Evolutionary conservation across 2,329 filamentous ascomycete genomes (phyloP), one percentile per base, ranked within the genome.

Genomic region (Gnomoniopsis sp.): DNA sequence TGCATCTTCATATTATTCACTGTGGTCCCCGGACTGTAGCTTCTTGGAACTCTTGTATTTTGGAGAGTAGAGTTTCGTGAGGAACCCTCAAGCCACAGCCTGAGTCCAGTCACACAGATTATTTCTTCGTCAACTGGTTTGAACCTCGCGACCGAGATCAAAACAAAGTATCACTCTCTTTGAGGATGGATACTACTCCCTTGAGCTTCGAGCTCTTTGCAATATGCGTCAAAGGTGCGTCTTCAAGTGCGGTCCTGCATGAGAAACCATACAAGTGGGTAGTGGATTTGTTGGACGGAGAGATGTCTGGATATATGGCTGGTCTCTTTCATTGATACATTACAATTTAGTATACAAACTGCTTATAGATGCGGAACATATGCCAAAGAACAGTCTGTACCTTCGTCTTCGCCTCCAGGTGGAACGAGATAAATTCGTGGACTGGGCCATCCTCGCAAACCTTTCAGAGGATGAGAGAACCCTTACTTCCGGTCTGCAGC

Each of bases 161-260:
- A 10, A n/a, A 34, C 12, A 50, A 3, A 41, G 17, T 12, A 41
- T 6, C 4, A 41, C 34, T 43, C 43, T 49, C 22, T 21, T 55
- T 11, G 17, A 46, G 38, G 15, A 58, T 58, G 57, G 57, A 55
- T 11, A 30, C 51, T 4, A 41, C 47, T 15, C 46, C 51, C 3
- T 11, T 58, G 12, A 58, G 57, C 48, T 58, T 58, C 22, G 50
- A 58, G 38, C 56, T 58, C 17, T 58, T 58, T 30, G 56, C 56
- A 46, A 58, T 54, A 54, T 58, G 56, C 33, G 51, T 58, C 46
- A 58, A 58, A 50, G 46, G 51, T 58, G 17, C 11, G 38, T 47
- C 3, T 38, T 17, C 4, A 30, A 30, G 38, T 44, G 41, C 14
- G n/a, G n/a, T 19, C n/a, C 17, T n/a, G 8, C 6, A 3, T 7